A percentile compares a stretch with the other conserved stretches of the same genome.
Conservation (phyloP, 257 asterid species). For the Nicotiana tomentosiformis region DNA sequence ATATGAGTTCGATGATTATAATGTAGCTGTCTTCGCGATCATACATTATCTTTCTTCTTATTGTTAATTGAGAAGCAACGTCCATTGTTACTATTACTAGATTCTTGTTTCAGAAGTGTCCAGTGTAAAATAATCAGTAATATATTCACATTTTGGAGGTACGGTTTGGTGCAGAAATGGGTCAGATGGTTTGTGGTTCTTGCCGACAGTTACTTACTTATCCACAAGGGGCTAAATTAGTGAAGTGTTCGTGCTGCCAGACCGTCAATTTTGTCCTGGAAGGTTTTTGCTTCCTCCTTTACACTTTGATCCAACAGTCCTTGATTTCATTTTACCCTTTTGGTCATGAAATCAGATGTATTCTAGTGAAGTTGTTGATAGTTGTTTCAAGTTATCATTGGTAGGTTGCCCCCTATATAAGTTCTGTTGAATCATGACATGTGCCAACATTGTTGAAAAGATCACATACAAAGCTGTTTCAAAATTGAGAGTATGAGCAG, state of each 20-base stretch:
- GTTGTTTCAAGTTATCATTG: neutral
- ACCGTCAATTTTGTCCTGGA: conserved; percentile 74
- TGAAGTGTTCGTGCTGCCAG: conserved; percentile 76
- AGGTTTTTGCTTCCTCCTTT: conserved; percentile 40
- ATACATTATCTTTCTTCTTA: neutral
- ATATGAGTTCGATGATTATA: neutral
- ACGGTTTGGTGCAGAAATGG: conserved; percentile 42
- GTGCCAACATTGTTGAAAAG: neutral
- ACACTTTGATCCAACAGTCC: neutral
- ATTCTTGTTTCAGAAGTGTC: neutral
- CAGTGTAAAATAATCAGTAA: neutral
- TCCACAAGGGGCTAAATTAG: conserved; percentile 74
- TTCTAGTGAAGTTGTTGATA: neutral
- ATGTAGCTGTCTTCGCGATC: neutral
- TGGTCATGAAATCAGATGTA: neutral
- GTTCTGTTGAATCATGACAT: neutral
- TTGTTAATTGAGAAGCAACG: neutral
- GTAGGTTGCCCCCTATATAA: neutral
- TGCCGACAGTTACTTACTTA: conserved; percentile 70
- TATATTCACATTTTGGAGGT: too few relatives aligned
- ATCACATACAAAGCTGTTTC: neutral
- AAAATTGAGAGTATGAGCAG: neutral
- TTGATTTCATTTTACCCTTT: neutral
- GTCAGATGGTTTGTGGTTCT: conserved; percentile 87
- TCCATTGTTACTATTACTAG: neutral